phyloP scores from a whole-genome alignment of 1,139 yeast genomes.

The Wickerhamomyces sp. region DNA sequence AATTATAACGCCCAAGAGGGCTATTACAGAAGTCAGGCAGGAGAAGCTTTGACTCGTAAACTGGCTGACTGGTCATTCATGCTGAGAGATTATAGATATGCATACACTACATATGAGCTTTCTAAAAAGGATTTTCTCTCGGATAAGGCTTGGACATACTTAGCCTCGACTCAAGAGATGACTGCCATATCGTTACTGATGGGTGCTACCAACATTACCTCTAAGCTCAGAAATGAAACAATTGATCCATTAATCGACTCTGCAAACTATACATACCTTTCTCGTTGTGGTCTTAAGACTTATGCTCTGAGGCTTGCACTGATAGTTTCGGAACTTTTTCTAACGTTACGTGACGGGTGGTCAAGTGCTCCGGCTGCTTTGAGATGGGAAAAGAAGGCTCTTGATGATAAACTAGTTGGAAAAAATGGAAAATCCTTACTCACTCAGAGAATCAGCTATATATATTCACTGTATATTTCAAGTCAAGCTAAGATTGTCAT shows the following conservation, averaged over 20 bases:
- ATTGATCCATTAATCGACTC: conserved; percentile 50
- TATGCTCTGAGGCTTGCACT: conserved; percentile 35
- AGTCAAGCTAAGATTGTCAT: conserved; percentile 19
- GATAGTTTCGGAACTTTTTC: conserved; percentile 32
- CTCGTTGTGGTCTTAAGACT: conserved; percentile 28
- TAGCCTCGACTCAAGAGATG: conserved; percentile 87
- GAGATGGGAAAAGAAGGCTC: conserved; percentile 33
- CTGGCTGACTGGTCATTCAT: conserved; percentile 92
- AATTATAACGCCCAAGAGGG: conserved; percentile 42
- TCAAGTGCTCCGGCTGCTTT: conserved; percentile 36
- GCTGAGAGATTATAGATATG: conserved; percentile 81
- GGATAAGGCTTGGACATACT: conserved; percentile 79
- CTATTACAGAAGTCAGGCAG: conserved; percentile 54
- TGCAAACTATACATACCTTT: conserved; percentile 32
- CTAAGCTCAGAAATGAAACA: conserved; percentile 57
- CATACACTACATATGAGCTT: conserved; percentile 80
- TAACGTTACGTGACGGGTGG: conserved; percentile 36
- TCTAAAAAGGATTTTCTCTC: conserved; percentile 72
- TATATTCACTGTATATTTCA: conserved; percentile 35
- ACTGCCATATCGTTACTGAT: conserved; percentile 70
- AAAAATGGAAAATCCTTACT: conserved; percentile 38
- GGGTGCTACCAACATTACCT: conserved; percentile 60
- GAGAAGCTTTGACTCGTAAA: conserved; percentile 74
- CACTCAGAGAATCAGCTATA: conserved; percentile 44
- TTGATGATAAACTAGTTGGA: conserved; percentile 28